Percentiles rank a stretch among this genome's conserved stretches.
Conservation (phyloP, 164 flowering plant species). For the Nelumbo lutea region DNA sequence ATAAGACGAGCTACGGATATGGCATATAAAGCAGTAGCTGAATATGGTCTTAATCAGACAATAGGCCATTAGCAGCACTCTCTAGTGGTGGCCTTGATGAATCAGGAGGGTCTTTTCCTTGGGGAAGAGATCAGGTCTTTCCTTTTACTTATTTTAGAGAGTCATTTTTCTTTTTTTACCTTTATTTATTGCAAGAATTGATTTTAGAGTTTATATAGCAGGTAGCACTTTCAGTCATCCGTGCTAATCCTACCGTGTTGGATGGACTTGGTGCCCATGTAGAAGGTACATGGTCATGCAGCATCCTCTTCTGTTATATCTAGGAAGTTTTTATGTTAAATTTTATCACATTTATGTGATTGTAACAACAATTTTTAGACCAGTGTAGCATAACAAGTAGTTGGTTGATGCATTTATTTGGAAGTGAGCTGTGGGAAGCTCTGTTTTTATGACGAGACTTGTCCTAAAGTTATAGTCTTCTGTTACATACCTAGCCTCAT, state of each 20-base stretch:
- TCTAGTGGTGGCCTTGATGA: slow-evolving; percentile 92
- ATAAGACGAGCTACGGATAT: slow-evolving; percentile 94
- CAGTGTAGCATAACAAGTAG: no score
- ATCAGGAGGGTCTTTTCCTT: slow-evolving; percentile 49
- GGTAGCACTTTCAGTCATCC: slow-evolving; percentile 85
- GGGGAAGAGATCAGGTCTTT: slow-evolving; percentile 91
- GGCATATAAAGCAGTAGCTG: slow-evolving; percentile 98
- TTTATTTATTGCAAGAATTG: slow-evolving; percentile 7
- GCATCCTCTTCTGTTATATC: no score
- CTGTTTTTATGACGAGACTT: no score
- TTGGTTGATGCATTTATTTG: no score
- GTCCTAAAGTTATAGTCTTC: no score
- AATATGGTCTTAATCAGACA: slow-evolving; percentile 87
- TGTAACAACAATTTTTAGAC: no score
- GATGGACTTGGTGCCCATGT: slow-evolving; percentile 96
- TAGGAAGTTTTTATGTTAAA: no score
- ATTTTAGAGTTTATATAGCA: slow-evolving; percentile 24
- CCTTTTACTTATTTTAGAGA: slow-evolving; percentile 1
- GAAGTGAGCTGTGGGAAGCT: no score
- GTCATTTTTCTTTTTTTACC: not conserved
- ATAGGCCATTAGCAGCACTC: slow-evolving; percentile 79
- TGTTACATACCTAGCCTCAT: no score
- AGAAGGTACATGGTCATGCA: slow-evolving; percentile 54
- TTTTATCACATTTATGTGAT: no score
- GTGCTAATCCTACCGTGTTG: slow-evolving; percentile 83